Conservation (phyloP, 2,329 filamentous ascomycete species). For the Fusarium illudens region DNA sequence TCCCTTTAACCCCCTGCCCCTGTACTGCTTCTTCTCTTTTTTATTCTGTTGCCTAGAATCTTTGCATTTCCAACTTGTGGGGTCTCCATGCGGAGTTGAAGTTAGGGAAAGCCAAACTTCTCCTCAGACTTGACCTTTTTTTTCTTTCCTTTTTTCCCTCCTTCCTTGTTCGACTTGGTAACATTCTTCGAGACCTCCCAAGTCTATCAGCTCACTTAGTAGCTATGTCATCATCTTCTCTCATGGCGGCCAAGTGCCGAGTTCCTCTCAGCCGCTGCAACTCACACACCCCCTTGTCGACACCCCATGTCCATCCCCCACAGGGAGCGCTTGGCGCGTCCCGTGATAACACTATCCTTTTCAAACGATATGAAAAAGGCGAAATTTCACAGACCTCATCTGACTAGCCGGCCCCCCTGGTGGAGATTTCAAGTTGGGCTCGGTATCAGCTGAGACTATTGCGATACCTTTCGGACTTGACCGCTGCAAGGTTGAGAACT, state of each 20-base stretch:
- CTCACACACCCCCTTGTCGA: background rate
- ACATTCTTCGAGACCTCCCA: background rate
- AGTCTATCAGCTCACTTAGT: background rate
- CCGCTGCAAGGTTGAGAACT: background rate
- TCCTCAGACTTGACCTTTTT: background rate
- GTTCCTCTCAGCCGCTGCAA: background rate
- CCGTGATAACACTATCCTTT: background rate
- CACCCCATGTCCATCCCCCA: too few species aligned
- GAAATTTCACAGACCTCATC: background rate
- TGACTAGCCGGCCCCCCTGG: background rate
- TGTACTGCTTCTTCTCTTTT: background rate
- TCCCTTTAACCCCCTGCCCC: background rate
- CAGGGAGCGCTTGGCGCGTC: background rate
- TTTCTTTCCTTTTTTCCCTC: background rate
- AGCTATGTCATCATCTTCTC: background rate
- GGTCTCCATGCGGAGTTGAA: slow-evolving; percentile 3
- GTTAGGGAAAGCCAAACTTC: background rate
- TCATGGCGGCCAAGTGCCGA: background rate
- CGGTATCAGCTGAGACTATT: background rate
- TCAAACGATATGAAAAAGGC: background rate
- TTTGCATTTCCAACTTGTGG: slow-evolving; percentile 1
- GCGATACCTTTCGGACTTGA: background rate
- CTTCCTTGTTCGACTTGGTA: background rate
- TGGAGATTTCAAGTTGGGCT: background rate
- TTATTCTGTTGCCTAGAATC: slow-evolving; percentile 29